Evolutionary conservation across 2,329 filamentous ascomycete genomes (phyloP), one percentile per base, ranked within the genome.

Genomic region (Lasiodiplodia theobromae): DNA sequence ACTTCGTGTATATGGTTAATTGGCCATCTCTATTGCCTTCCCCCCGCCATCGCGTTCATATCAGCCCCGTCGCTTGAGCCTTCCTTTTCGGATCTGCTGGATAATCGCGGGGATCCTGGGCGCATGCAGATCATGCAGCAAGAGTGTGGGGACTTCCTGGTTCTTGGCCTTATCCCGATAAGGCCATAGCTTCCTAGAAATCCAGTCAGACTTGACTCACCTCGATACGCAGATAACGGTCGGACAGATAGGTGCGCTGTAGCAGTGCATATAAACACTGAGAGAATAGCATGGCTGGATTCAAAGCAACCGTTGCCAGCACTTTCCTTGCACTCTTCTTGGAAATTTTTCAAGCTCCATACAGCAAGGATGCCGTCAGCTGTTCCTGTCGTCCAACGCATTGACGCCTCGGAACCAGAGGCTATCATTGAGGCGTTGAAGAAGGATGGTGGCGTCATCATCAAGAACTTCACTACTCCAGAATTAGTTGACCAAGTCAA

Each of bases 371-470:
- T 67, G 65, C 65, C 65, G 18, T 49, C 65, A 23, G 53, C 53
- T 21, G 52, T 67, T n/a, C 65, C 65, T 1, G 40, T 51, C 7
- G 23, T 67, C 25, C 65, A 67, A 38, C 52, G 54, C 4, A 51
- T 67, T 23, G 52, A 57, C n/a, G 52, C 38, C 5, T 49, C 52
- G 1, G 16, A 67, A 3, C 52, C 65, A 18, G 40, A 67, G 18
- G 53, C 52, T 38, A 53, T 69, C 31, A 65, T 69, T 49, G 47
- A 47, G 23, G 53, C 64, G 18, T 40, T 69, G 18, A 69, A 76
- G 56, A 73, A 74, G 23, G 78, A 81, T 37, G 80, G 80, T 11
- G 80, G 77, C 2, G 73, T 82, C 4, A 77, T 81, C 23, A 75
- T 82, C 7, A 76, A 79, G 56, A 78, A 78, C 21, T 73, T 83